Conservation (phyloP, 768 basidiomycete species). For the Tricholoma matsutake region DNA sequence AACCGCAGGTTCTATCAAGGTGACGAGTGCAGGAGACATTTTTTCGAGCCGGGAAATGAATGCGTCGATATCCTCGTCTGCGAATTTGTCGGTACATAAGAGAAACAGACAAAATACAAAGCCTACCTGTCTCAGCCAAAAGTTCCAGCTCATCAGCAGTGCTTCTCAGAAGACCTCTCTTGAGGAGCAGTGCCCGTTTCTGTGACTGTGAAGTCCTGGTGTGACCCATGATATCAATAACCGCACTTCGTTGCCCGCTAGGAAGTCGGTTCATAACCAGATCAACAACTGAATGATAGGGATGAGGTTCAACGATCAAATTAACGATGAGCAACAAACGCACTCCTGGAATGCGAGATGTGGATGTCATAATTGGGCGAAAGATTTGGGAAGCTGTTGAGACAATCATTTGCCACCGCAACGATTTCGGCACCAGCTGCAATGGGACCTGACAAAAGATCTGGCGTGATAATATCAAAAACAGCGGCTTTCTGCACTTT, state of each 20-base stretch:
- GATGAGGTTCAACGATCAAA: constrained; percentile 2
- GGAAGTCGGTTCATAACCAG: constrained; percentile 61
- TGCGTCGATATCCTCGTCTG: constrained; percentile 63
- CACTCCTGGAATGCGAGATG: constrained; percentile 76
- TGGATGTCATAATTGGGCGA: constrained; percentile 69
- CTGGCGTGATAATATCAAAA: constrained; percentile 82
- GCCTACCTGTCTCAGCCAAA: constrained; percentile 56
- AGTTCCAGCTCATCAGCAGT: constrained; percentile 74
- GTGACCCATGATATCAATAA: constrained; percentile 65
- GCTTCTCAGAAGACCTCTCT: constrained; percentile 65
- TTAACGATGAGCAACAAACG: constrained; percentile 18
- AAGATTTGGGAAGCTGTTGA: constrained; percentile 71
- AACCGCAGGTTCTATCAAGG: constrained; percentile 46
- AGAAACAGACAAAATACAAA: neutral
- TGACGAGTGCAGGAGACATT: constrained; percentile 49
- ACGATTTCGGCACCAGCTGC: constrained; percentile 77
- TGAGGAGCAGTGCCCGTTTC: constrained; percentile 65
- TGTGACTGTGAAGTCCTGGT: constrained; percentile 63
- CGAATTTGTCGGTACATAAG: neutral
- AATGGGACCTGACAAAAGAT: constrained; percentile 56
- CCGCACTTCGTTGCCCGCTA: constrained; percentile 46
- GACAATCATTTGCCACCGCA: constrained; percentile 59
- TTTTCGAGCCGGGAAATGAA: constrained; percentile 57
- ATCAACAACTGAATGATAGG: constrained; percentile 56
- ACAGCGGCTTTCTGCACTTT: constrained; percentile 70